Evolutionary conservation across 306 rosid genomes (phyloP).

Genomic region (Castanea sativa): DNA sequence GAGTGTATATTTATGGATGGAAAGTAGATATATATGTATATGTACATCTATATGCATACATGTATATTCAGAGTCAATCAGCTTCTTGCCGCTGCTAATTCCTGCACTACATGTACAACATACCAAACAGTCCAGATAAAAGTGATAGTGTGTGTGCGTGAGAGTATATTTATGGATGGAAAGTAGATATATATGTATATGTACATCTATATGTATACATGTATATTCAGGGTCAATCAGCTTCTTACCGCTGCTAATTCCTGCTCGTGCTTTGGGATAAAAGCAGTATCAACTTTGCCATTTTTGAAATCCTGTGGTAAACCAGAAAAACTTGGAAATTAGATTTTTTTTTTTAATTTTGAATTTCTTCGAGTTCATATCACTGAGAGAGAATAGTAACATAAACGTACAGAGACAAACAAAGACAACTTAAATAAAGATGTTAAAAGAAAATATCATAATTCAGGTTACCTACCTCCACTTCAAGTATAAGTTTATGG

Average conservation of each 20-base stretch:
- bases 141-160: neutral
- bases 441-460: neutral
- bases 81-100: conserved; percentile 42
- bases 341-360: neutral
- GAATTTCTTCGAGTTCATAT: too few species aligned
- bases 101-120: neutral
- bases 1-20: too few species aligned
- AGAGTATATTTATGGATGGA: too few species aligned
- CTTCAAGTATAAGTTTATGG: conserved; percentile 93
- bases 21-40: too few species aligned
- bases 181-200: too few species aligned
- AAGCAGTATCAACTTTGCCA: conserved; percentile 94
- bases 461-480: conserved; percentile 52
- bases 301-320: conserved; percentile 72
- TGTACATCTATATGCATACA: neutral
- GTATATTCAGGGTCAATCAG: conserved; percentile 4
- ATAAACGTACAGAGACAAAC: neutral
- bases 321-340: conserved; percentile 1
- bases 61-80: conserved; percentile 1
- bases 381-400: neutral
- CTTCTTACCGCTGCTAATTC: conserved; percentile 68
- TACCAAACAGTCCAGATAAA: neutral
- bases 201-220: neutral
- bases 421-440: neutral
- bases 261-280: conserved; percentile 89